Base-by-base conservation (phyloP, 768 basidiomycete species). In the Trametes sanguinea region DNA sequence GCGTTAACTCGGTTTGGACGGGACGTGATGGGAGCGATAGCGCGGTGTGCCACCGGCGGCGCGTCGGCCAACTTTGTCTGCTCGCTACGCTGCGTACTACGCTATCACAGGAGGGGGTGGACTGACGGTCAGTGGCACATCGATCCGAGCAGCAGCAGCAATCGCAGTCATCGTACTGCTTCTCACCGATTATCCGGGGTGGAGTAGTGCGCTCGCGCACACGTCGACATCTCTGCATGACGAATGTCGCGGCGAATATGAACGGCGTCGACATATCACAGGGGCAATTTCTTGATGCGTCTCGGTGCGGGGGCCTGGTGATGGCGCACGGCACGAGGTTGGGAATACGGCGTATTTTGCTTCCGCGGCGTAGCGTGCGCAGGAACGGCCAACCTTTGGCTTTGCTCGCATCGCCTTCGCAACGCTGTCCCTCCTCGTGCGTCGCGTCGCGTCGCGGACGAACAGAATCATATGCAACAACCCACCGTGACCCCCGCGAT, bases 321-420 rank as follows among this genome's bases (percentile, higher is more conserved):
- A 58, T 51, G 48, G 57, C 57, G 57, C 39, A n/a, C 4, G 30
- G 29, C 57, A 58, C 50, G 57, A 58, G 57, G 57, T 48, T 22
- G 22, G 22, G 22, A 13, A 13, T 32, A 27, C 57, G 57, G 57
- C 57, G 50, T 44, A 43, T 32, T 33, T 51, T 61, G 54, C 60
- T 50, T 55, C 60, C 60, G 60, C 60, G 46, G 17, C 60, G 10
- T n/a, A 8, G 42, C 39, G 29, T 35, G 37, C 32, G 54, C 42
- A 43, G 7, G 27, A 30, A 46, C 51, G 13, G 22, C 22, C 22
- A 44, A 37, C 35, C 35, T 37, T 11, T 6, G 6, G 35, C 51
- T 16, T 39, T 43, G 51, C 16, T 27, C 32, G 32, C 60, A 61
- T 43, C 53, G 60, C 46, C 39, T 35, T 55, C 39, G 29, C 33